Base-by-base conservation (phyloP, 805 yeast species). In the Brettanomyces naardenensis region DNA sequence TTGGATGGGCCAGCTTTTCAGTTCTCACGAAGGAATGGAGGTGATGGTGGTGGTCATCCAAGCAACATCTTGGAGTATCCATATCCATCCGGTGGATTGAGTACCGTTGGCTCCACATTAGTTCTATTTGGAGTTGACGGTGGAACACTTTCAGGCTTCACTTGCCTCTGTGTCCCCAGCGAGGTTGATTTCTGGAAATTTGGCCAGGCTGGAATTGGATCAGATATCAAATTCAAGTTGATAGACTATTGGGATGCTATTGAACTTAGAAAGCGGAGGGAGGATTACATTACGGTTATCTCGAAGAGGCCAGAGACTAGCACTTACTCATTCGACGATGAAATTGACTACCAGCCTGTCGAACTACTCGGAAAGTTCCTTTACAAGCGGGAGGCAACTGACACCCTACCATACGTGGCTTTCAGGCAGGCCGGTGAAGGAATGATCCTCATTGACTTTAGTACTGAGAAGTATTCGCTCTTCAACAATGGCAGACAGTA, bases 401-500 rank as follows among this genome's bases (percentile, higher is more conserved):
- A 36, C 5, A 36, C 29, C 3, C 32, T 54, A 28, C 59, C 59
- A n/a, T 17, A 26, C 20, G 44, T 45, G 14, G 33, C 47, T 11
- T 45, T 45, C 19, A 45, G 64, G 31, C 62, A 57, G 36, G 58
- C 55, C 6, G 63, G 64, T 28, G 65, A 59, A 40, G 40, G 43
- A 13, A 54, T 58, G 60, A 44, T 59, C 10, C 31, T 56, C 7
- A 42, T 56, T 38, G 64, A 59, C 41, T 59, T 56, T 41, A 61
- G 61, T 15, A 44, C 44, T 14, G 49, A 46, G 6, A 35, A 52
- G 2, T 59, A 56, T 41, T 47, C 52, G 6, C 42, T 59, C n/a
- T 45, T 56, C 34, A 57, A 53, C 30, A 54, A 51, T 39, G 64
- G 63, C 13, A 49, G 65, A 33, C 62, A 58, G 41, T 53, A 49